Base-by-base conservation (phyloP, 768 basidiomycete genomes). In the Xerocomellus amylosporus region DNA sequence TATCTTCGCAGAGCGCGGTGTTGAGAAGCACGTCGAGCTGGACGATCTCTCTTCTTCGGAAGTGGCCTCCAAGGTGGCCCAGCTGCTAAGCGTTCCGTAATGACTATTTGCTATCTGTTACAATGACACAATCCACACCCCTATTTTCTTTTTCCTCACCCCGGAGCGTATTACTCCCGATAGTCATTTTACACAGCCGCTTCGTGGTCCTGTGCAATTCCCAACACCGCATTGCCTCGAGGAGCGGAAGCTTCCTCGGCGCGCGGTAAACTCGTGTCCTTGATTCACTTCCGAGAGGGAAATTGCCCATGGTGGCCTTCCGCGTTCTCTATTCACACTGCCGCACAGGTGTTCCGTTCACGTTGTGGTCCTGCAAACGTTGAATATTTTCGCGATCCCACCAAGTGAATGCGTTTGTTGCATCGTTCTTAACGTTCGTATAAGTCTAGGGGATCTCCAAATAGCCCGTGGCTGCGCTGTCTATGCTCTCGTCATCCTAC, bases 1-100 rank as follows among this genome's bases (percentile, higher is more conserved):
- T 8, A 33, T 58, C 33, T 30, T 24, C 69, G 49, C 34, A 93
- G 91, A 92, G 71, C 81, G 80, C 49, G 91, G 91, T 44, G 79
- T 86, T 20, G 91, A 93, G 74, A 86, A 79, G 67, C 86, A 91
- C 68, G 83, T 88, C 51, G 87, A 88, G 67, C 73, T 93, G 46
- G 91, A 93, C 64, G 81, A 86, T 60, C 80, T 93, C 19, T 82
- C 85, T 13, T 78, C 82, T 36, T 70, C 80, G 22, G 86, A 92
- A 58, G 90, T 93, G 47, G 82, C 86, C 67, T 74, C 80, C 46
- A 87, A 82, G 73, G 77, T 93, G 40, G 77, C 82, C 36, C 80
- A 86, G 65, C 73, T 93, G 53, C 67, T 93, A 45, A 70, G 56
- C 61, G 24, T 62, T 38, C 67, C 65, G 55, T 73, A 49, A 52